Percentiles rank a stretch among this genome's conserved stretches.
Conservation (phyloP, 2,329 filamentous ascomycete species). For the Septoria petroselini region DNA sequence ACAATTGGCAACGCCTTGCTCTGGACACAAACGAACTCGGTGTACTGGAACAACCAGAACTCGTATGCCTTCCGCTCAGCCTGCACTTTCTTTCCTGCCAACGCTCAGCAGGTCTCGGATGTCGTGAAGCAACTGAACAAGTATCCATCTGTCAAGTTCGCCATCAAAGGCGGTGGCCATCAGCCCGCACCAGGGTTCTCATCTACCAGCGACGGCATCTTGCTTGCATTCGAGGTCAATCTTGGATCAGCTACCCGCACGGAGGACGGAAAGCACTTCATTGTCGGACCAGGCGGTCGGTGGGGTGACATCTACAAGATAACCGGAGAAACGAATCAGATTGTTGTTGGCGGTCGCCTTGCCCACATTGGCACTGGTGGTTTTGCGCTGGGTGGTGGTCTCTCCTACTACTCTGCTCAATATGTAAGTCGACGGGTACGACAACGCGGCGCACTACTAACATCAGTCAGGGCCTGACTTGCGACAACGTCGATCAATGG, state of each 20-base stretch:
- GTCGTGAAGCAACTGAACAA: constrained; percentile 52
- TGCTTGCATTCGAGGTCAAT: constrained; percentile 46
- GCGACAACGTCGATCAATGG: constrained; percentile 23
- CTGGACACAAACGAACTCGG: constrained; percentile 24
- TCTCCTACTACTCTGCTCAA: constrained; percentile 24
- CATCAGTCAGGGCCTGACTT: constrained; percentile 15
- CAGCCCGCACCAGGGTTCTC: constrained; percentile 49
- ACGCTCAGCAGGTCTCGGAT: constrained; percentile 51
- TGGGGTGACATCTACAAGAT: constrained; percentile 27
- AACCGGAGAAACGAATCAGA: constrained; percentile 20
- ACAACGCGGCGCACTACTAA: not conserved
- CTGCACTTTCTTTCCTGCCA: constrained; percentile 45
- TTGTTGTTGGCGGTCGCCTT: constrained; percentile 22
- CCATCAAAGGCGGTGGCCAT: constrained; percentile 53
- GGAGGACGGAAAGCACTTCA: constrained; percentile 21
- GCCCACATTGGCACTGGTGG: constrained; percentile 23
- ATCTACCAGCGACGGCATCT: constrained; percentile 45
- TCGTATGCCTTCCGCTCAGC: constrained; percentile 24
- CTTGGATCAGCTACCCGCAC: constrained; percentile 39
- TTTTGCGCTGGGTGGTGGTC: constrained; percentile 22
- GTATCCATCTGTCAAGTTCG: constrained; percentile 51
- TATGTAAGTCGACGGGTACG: constrained; percentile 11
- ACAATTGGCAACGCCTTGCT: constrained; percentile 18
- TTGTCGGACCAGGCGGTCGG: constrained; percentile 22
- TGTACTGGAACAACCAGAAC: constrained; percentile 30